Evolutionary conservation across 345 rosid genomes (phyloP).

Genomic region (Chamaenerion angustifolium): DNA sequence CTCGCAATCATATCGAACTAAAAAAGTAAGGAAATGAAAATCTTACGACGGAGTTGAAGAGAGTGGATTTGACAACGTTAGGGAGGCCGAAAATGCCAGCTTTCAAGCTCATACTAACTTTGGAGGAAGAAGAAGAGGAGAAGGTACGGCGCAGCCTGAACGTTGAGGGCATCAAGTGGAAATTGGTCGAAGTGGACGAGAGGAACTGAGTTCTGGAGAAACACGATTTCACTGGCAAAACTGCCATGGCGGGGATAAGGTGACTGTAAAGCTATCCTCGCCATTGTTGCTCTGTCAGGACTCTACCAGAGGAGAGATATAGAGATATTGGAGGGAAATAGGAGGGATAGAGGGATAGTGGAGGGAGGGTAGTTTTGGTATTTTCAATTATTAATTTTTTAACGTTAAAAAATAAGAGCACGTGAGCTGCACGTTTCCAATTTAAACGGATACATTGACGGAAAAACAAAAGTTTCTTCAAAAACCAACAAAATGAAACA

Average conservation of each 20-base stretch:
- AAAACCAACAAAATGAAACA: no score
- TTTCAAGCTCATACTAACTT: slow-evolving; percentile 68
- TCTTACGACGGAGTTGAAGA: slow-evolving; percentile 79
- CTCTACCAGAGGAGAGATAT: neutral
- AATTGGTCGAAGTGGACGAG: slow-evolving; percentile 7
- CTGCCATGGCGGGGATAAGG: slow-evolving; percentile 25
- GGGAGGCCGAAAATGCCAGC: slow-evolving; percentile 99
- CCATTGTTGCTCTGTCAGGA: slow-evolving; percentile 19
- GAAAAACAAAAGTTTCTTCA: no score
- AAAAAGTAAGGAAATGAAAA: neutral
- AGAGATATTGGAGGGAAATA: no score
- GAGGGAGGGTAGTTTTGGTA: no score
- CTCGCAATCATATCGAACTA: no score
- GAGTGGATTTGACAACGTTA: slow-evolving; percentile 89
- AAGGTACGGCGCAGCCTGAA: slow-evolving; percentile 26
- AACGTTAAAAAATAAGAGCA: no score
- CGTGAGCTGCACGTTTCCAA: no score
- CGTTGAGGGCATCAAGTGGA: slow-evolving; percentile 15
- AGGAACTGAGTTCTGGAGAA: slow-evolving; percentile 8
- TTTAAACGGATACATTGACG: no score
- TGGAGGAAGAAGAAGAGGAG: slow-evolving; percentile 46
- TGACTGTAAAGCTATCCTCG: slow-evolving; percentile 26
- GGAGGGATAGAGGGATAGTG: no score
- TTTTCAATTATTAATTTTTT: no score
- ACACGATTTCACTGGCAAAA: slow-evolving; percentile 24